phyloP scores from a whole-genome alignment of 805 yeast genomes.

The Kazachstania taianensis region DNA sequence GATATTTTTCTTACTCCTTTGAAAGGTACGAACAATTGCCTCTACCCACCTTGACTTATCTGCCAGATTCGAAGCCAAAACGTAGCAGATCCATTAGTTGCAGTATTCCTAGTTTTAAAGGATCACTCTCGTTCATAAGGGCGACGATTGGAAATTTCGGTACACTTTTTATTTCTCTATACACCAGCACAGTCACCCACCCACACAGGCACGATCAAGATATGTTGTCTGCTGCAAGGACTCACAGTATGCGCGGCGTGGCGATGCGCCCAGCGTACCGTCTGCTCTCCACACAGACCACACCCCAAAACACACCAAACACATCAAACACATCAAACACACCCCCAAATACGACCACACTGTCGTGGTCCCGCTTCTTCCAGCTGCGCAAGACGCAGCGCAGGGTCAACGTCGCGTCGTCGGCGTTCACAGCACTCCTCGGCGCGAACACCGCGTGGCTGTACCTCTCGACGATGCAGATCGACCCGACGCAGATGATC shows the following conservation, averaged over 20 bases:
- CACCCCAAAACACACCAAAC: not conserved
- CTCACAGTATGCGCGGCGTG: too few relatives aligned
- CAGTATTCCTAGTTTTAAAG: constrained; percentile 50
- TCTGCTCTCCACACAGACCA: not conserved
- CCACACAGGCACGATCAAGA: too few relatives aligned
- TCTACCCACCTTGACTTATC: constrained; percentile 54
- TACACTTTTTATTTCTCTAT: not conserved
- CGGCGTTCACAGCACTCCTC: constrained; percentile 53
- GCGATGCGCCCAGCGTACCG: too few relatives aligned
- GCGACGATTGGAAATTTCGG: constrained; percentile 13
- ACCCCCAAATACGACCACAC: not conserved
- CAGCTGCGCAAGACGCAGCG: constrained; percentile 67
- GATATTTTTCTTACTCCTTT: constrained; percentile 30
- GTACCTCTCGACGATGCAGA: constrained; percentile 67
- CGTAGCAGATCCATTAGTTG: constrained; percentile 46
- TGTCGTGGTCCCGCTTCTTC: constrained; percentile 78
- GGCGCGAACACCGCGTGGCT: constrained; percentile 66
- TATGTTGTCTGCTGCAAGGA: too few relatives aligned
- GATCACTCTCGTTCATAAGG: constrained; percentile 13
- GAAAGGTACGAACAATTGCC: constrained; percentile 39
- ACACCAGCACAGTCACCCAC: too few relatives aligned
- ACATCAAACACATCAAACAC: not conserved
- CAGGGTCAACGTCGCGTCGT: constrained; percentile 54
- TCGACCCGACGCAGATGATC: constrained; percentile 78
- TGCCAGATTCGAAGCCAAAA: constrained; percentile 35